Percentiles rank a stretch among this genome's conserved stretches.
Conservation (phyloP, 2,329 filamentous ascomycete genomes). For the Shiraia sp. region DNA sequence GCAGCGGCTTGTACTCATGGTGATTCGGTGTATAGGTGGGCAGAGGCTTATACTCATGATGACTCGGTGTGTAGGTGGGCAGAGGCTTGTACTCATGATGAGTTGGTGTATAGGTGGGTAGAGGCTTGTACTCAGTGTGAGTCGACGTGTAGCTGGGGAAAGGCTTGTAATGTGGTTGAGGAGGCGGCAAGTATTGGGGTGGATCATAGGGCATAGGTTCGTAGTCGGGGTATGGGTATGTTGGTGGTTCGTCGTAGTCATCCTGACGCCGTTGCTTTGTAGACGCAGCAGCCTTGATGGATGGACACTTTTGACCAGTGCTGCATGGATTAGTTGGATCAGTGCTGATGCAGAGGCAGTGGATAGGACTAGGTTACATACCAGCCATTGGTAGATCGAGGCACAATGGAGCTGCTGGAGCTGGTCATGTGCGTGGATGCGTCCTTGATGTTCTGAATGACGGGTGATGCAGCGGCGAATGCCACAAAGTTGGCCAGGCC, state of each 20-base stretch:
- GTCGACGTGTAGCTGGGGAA: background rate
- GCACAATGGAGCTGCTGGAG: constrained; percentile 1
- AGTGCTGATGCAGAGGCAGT: too few species aligned
- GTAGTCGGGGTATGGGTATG: background rate
- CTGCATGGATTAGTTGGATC: too few species aligned
- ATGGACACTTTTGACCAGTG: too few species aligned
- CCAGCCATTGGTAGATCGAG: constrained; percentile 5
- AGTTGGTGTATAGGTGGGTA: background rate
- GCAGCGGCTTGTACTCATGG: background rate
- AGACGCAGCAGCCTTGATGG: too few species aligned
- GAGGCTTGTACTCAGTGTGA: background rate
- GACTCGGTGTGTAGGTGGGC: background rate
- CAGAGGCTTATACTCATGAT: background rate
- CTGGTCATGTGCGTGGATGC: background rate
- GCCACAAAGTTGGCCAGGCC: constrained; percentile 15
- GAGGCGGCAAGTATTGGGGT: background rate
- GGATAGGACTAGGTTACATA: background rate
- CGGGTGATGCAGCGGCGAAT: constrained; percentile 8
- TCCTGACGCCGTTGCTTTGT: background rate
- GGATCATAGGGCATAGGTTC: background rate
- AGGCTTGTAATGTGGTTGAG: background rate
- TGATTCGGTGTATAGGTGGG: background rate
- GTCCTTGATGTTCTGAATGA: constrained; percentile 1
- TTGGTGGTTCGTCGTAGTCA: background rate
- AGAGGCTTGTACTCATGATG: background rate